Percentiles rank a stretch among this genome's conserved stretches.
phyloP scores from a whole-genome alignment of 495 filamentous ascomycete species.

The Immersiella caudata region DNA sequence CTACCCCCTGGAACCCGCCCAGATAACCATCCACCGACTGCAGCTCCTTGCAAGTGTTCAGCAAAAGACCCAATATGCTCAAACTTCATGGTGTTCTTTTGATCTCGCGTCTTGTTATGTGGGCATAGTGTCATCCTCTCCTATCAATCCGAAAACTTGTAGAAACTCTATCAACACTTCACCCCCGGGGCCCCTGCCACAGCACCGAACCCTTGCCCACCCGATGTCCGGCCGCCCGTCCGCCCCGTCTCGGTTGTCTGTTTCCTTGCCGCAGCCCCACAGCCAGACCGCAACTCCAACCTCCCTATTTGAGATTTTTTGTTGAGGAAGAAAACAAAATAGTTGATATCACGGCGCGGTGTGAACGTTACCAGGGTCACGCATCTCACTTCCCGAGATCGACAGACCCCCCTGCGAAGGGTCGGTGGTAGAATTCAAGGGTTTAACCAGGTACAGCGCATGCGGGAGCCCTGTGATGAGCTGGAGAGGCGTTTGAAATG shows the following conservation, averaged over 20 bases:
- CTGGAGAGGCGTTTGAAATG: no score
- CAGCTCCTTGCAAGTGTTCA: no score
- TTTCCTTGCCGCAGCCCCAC: neutral
- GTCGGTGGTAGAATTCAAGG: no score
- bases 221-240: slow-evolving; percentile 1
- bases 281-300: neutral
- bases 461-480: no score
- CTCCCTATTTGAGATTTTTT: neutral
- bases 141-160: neutral
- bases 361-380: neutral
- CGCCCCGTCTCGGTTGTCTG: neutral
- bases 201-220: neutral
- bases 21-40: neutral
- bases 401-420: neutral
- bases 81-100: no score
- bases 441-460: no score
- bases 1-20: neutral
- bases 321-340: neutral
- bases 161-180: neutral
- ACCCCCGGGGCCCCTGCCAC: neutral
- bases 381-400: neutral
- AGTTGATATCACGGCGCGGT: neutral
- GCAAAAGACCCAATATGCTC: no score
- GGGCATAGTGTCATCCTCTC: no score
- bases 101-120: no score